These are phyloP conservation scores for Globisporangium apiculatum DNA, from an alignment of 352 stramenopile genomes.

Conservation along the genomic window DNA sequence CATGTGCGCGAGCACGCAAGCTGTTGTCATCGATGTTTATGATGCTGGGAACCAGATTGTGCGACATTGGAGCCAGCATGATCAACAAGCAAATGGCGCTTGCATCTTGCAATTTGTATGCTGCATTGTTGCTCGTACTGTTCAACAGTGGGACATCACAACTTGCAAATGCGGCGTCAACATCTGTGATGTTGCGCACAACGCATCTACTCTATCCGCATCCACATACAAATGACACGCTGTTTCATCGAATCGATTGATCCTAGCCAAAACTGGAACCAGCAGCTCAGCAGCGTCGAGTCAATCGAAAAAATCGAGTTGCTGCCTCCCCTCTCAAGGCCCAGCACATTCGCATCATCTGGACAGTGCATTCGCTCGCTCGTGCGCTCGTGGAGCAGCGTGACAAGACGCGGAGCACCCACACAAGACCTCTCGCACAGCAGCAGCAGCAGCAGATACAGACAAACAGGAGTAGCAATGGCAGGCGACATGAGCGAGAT, in stretches of 20 bases:
- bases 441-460: no score
- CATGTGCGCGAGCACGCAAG: neutral
- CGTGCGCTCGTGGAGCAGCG: neutral
- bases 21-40: neutral
- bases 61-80: neutral
- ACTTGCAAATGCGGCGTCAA: neutral
- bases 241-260: neutral
- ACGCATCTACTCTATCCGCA: neutral
- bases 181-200: neutral
- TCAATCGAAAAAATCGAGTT: no score
- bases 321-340: no score
- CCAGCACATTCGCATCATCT: neutral
- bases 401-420: no score
- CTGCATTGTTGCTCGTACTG: neutral
- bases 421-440: no score
- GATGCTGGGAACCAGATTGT: neutral
- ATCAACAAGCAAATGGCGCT: neutral
- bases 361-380: neutral
- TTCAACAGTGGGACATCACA: neutral
- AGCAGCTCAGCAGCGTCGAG: no score
- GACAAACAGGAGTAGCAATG: neutral
- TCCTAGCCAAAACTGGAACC: neutral
- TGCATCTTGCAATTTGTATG: neutral
- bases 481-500: slow-evolving; percentile 1
- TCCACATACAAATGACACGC: neutral